Conservation (phyloP, 495 filamentous ascomycete species). For the Lichina pygmaea region DNA sequence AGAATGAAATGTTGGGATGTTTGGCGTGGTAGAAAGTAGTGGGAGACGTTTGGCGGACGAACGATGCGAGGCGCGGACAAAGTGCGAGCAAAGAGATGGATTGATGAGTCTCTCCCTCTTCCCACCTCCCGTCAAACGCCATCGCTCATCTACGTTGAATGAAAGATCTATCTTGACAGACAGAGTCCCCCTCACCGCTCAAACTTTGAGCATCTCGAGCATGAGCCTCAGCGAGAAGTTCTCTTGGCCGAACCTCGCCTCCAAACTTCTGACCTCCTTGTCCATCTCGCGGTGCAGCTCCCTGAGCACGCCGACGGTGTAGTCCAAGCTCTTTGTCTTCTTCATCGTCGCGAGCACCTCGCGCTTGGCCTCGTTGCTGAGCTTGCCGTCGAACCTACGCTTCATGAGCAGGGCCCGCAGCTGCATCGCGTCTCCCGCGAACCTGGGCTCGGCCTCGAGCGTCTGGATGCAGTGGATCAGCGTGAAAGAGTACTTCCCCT, state of each 20-base stretch:
- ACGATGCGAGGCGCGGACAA: too few species aligned
- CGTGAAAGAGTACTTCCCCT: slow-evolving; percentile 15
- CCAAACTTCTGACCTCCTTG: not conserved
- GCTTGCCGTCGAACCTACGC: too few species aligned
- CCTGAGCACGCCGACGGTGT: not conserved
- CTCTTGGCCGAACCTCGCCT: not conserved
- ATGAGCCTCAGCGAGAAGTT: not conserved
- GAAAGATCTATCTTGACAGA: too few species aligned
- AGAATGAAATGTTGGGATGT: too few species aligned
- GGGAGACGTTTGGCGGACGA: too few species aligned
- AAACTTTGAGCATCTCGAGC: not conserved
- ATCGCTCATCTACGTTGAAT: too few species aligned
- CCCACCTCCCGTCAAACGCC: too few species aligned
- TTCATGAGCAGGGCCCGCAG: not conserved
- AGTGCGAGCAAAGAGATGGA: too few species aligned
- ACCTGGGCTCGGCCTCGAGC: too few species aligned
- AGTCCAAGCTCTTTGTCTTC: not conserved
- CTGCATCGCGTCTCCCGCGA: not conserved
- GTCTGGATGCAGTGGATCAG: slow-evolving; percentile 7
- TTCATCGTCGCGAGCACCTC: not conserved
- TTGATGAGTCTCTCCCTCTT: too few species aligned
- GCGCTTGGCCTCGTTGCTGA: not conserved
- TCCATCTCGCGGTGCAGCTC: not conserved
- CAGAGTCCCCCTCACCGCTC: too few species aligned
- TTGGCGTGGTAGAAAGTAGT: too few species aligned